These are phyloP conservation scores for Leccinum olivaceopallidum DNA, from an alignment of 768 basidiomycete genomes.

Conservation along the genomic window DNA sequence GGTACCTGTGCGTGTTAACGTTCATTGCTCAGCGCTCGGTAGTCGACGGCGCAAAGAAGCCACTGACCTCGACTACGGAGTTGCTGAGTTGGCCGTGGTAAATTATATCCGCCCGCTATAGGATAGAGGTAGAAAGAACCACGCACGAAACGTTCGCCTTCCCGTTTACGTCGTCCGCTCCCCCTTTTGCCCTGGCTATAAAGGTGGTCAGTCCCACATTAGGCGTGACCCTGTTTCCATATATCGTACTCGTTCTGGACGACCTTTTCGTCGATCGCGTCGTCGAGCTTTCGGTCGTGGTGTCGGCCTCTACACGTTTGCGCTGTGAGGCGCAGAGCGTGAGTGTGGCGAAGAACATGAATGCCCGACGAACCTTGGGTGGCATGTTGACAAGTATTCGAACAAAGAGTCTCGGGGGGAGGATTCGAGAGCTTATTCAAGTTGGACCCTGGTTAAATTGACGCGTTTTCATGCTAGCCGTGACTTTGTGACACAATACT, in stretches of 20 bases:
- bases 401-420: background rate
- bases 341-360: slow-evolving; percentile 9
- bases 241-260: slow-evolving; percentile 34
- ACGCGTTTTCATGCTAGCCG: slow-evolving; percentile 18
- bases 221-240: slow-evolving; percentile 16
- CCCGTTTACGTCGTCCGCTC: slow-evolving; percentile 6
- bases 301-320: slow-evolving; percentile 52
- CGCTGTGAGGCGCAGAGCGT: slow-evolving; percentile 42
- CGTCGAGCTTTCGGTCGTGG: slow-evolving; percentile 28
- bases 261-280: slow-evolving; percentile 50
- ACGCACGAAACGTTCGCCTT: slow-evolving; percentile 27
- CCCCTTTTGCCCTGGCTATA: slow-evolving; percentile 21
- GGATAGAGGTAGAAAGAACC: slow-evolving; percentile 3
- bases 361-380: slow-evolving; percentile 33
- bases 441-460: slow-evolving; percentile 10
- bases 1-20: slow-evolving; percentile 29
- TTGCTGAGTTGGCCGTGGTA: slow-evolving; percentile 20
- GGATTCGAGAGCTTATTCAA: background rate
- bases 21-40: background rate
- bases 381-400: slow-evolving; percentile 30
- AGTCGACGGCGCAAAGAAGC: slow-evolving; percentile 4
- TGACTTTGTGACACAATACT: slow-evolving; percentile 20
- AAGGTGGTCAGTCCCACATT: slow-evolving; percentile 4
- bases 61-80: slow-evolving; percentile 27
- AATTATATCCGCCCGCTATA: slow-evolving; percentile 4